Evolutionary conservation across 805 yeast species (phyloP), one percentile per base, ranked within the genome.

Genomic region (Candida rishiriensis): DNA sequence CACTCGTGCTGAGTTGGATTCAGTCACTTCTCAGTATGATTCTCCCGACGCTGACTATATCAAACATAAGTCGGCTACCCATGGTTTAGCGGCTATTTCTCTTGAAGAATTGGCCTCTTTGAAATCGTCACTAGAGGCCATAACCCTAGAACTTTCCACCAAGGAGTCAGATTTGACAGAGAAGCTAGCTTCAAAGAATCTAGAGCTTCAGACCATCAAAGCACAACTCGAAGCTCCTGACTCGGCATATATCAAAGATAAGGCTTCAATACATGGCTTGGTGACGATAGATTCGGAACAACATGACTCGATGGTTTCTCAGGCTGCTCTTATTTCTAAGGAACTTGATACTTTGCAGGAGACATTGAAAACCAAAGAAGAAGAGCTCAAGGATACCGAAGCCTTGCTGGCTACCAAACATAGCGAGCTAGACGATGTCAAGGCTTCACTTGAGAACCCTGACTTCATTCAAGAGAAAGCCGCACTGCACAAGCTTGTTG

Each of bases 391-490:
- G n/a, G 32, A 13, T 10, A 9, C 29, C 10, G 13, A 36, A 29
- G 17, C 3, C 5, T 10, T 17, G 18, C 10, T 37, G 16, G 17
- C 21, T 32, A 9, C 29, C 13, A 17, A 16, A 5, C 21, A 32
- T 9, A 17, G 17, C 7, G 44, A 48, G 29, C 32, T 44, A 29
- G 40, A 29, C 3, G 26, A 30, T 15, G 16, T 34, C 9, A 31
- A 36, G 15, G 34, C 40, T 9, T 43, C 44, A 35, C 54, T 62
- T 34, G 44, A 55, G 10, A 41, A 43, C 13, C 70, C 72, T 9
- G 42, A 58, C 32, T 39, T 47, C 26, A 39, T 64, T 12, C 42
- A 42, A 21, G 33, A 29, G 15, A 36, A 40, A 14, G 40, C 49
- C 11, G 35, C 36, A 11, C 21, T 33, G 21, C 39, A 30, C 30